phyloP scores from a whole-genome alignment of 2,329 filamentous ascomycete species.

The Colletotrichum eremochloae region DNA sequence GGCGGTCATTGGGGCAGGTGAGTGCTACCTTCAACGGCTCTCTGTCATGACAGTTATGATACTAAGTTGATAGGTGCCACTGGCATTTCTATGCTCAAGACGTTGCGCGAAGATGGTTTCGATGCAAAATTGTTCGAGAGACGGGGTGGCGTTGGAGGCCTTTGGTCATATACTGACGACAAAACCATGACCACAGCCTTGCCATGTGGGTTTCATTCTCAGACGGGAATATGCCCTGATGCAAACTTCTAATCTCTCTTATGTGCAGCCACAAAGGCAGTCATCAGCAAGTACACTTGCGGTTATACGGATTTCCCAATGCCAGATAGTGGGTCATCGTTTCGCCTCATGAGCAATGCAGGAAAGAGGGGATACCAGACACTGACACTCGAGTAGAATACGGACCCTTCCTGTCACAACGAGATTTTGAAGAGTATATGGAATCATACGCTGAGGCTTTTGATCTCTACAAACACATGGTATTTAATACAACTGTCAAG shows the following conservation, averaged over 20 bases:
- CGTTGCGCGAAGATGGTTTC: slow-evolving; percentile 59
- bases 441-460: slow-evolving; percentile 57
- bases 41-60: neutral
- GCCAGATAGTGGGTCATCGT: slow-evolving; percentile 52
- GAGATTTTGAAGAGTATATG: slow-evolving; percentile 54
- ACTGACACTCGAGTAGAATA: slow-evolving; percentile 45
- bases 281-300: slow-evolving; percentile 56
- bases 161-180: slow-evolving; percentile 59
- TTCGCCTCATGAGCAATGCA: neutral
- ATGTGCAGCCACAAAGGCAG: slow-evolving; percentile 48
- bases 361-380: too few relatives aligned
- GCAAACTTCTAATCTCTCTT: neutral
- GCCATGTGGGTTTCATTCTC: slow-evolving; percentile 44
- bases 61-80: slow-evolving; percentile 44
- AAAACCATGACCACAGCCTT: slow-evolving; percentile 51
- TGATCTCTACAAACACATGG: slow-evolving; percentile 51
- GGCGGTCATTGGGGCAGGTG: slow-evolving; percentile 47
- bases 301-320: slow-evolving; percentile 59
- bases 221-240: neutral
- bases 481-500: slow-evolving; percentile 50
- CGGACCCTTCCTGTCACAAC: slow-evolving; percentile 45
- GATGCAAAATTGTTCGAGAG: slow-evolving; percentile 56
- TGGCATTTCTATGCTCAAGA: slow-evolving; percentile 54
- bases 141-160: slow-evolving; percentile 55
- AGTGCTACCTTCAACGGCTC: neutral